Conservation (phyloP, 805 yeast species). For the Candida schatavii region DNA sequence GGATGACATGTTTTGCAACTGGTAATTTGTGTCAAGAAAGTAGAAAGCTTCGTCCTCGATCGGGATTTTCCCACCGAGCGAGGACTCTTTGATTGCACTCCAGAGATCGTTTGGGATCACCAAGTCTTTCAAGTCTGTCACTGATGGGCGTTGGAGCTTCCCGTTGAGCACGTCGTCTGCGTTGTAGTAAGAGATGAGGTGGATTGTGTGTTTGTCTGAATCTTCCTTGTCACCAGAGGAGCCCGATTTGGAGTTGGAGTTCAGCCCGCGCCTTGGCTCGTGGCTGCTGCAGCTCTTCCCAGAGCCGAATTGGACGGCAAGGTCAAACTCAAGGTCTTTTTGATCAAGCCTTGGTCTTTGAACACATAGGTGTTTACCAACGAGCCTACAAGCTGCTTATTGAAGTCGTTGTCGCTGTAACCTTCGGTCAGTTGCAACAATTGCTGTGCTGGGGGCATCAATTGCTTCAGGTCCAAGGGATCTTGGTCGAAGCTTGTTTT, state of each 20-base stretch:
- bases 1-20: slow-evolving; percentile 37
- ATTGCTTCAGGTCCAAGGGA: slow-evolving; percentile 7
- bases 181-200: slow-evolving; percentile 75
- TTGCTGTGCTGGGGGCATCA: slow-evolving; percentile 10
- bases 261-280: too few species aligned
- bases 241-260: too few species aligned
- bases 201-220: slow-evolving; percentile 50
- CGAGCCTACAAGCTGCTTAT: slow-evolving; percentile 41
- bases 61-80: slow-evolving; percentile 55
- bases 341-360: slow-evolving; percentile 71
- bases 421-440: slow-evolving; percentile 6
- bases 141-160: slow-evolving; percentile 55
- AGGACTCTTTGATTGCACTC: slow-evolving; percentile 54
- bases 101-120: slow-evolving; percentile 47
- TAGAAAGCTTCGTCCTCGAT: slow-evolving; percentile 51
- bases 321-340: slow-evolving; percentile 76
- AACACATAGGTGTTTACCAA: slow-evolving; percentile 60
- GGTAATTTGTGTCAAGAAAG: slow-evolving; percentile 44
- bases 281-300: background rate
- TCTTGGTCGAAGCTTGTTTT: slow-evolving; percentile 14
- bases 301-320: background rate
- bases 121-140: slow-evolving; percentile 49
- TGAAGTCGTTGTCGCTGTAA: slow-evolving; percentile 9
- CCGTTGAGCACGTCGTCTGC: slow-evolving; percentile 69
- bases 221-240: too few species aligned